These are phyloP conservation scores for Citrus inodora DNA, from an alignment of 345 rosid genomes.

Conservation along the genomic window DNA sequence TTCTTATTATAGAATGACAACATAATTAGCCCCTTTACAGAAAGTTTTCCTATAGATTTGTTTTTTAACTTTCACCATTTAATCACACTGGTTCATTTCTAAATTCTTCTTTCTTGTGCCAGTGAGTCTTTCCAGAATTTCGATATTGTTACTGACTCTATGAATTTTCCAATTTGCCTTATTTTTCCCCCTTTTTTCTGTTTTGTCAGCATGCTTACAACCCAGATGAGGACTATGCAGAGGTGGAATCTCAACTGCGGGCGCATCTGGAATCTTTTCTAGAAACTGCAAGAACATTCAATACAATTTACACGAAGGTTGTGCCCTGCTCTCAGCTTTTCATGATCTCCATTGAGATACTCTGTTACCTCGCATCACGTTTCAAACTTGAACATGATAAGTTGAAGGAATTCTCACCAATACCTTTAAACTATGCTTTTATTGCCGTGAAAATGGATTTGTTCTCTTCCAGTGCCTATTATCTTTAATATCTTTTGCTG, in stretches of 20 bases:
- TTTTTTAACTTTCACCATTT: background rate
- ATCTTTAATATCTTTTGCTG: background rate
- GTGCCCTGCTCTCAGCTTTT: slow-evolving; percentile 7
- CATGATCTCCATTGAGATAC: slow-evolving; percentile 5
- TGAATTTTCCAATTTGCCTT: background rate
- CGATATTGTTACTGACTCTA: background rate
- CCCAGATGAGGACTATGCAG: slow-evolving; percentile 87
- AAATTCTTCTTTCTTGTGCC: background rate
- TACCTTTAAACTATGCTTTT: background rate
- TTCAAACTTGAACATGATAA: slow-evolving; percentile 1
- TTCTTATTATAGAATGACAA: background rate
- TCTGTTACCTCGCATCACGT: background rate
- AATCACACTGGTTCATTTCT: background rate
- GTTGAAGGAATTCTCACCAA: background rate
- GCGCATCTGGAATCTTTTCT: slow-evolving; percentile 83
- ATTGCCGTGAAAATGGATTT: background rate
- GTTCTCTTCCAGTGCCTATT: background rate
- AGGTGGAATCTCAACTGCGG: slow-evolving; percentile 82
- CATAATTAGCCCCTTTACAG: background rate
- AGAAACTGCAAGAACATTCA: slow-evolving; percentile 93
- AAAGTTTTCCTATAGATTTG: background rate
- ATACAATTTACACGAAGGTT: slow-evolving; percentile 90
- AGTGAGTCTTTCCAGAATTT: background rate
- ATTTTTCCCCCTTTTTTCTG: background rate
- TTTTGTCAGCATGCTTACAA: slow-evolving; percentile 78